Conservation (phyloP, 805 yeast species). For the Wickerhamomyces ciferrii region DNA sequence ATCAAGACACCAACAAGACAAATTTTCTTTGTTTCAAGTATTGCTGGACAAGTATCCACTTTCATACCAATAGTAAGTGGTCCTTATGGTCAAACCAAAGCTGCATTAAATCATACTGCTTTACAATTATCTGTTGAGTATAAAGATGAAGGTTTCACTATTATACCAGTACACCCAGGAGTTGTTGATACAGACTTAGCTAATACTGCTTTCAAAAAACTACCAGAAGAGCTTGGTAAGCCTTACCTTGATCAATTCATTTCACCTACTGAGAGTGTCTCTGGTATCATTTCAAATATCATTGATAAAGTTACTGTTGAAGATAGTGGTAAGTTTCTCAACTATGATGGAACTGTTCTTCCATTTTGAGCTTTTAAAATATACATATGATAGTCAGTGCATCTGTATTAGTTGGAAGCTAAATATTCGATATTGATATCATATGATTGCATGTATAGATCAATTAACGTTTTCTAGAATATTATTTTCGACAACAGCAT, state of each 20-base stretch:
- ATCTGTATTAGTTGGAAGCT: too few species aligned
- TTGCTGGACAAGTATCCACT: conserved; percentile 18
- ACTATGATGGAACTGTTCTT: conserved; percentile 14
- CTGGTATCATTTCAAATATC: conserved; percentile 7
- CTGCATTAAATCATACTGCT: conserved; percentile 27
- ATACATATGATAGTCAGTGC: too few species aligned
- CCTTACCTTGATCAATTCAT: background rate
- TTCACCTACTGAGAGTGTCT: conserved; percentile 20
- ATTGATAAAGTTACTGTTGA: conserved; percentile 14
- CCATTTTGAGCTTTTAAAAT: too few species aligned
- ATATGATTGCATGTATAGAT: too few species aligned
- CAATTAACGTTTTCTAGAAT: too few species aligned
- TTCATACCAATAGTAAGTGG: conserved; percentile 9
- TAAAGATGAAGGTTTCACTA: conserved; percentile 17
- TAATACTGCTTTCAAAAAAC: background rate
- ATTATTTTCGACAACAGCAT: too few species aligned
- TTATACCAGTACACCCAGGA: conserved; percentile 32
- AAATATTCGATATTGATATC: too few species aligned
- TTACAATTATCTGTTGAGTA: conserved; percentile 21
- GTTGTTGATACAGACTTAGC: conserved; percentile 28
- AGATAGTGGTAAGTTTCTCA: conserved; percentile 19
- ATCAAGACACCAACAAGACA: conserved; percentile 9
- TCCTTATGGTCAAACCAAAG: conserved; percentile 30
- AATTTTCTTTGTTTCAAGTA: conserved; percentile 21
- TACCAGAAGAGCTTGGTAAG: background rate